phyloP scores from a whole-genome alignment of 2,329 filamentous ascomycete genomes.

The Colletotrichum spinosum region DNA sequence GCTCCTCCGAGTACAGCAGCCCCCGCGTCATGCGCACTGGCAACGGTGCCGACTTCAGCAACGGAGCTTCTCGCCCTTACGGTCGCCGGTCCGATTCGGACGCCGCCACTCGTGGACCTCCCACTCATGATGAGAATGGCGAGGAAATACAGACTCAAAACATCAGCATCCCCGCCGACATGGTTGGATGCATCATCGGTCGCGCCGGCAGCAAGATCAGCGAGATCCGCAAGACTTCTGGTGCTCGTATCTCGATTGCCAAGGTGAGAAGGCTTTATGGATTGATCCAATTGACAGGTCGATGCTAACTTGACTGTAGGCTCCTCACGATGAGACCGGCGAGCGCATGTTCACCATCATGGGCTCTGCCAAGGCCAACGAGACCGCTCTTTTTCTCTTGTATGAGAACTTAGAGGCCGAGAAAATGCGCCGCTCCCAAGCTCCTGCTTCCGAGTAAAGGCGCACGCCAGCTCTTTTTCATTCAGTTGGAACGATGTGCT shows the following conservation, averaged over 20 bases:
- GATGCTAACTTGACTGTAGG: constrained; percentile 53
- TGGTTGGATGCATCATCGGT: constrained; percentile 99
- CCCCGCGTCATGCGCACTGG: constrained; percentile 92
- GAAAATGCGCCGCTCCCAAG: constrained; percentile 96
- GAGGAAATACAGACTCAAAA: constrained; percentile 99
- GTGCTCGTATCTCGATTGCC: constrained; percentile 96
- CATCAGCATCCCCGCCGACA: constrained; percentile 98
- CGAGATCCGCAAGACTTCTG: constrained; percentile 97
- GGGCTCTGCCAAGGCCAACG: constrained; percentile 92
- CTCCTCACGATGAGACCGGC: constrained; percentile 95
- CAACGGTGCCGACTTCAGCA: constrained; percentile 93
- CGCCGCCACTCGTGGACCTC: constrained; percentile 81
- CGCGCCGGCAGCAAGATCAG: constrained; percentile 96
- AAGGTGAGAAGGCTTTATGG: constrained; percentile 68
- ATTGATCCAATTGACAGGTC: no score
- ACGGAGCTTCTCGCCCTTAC: constrained; percentile 72
- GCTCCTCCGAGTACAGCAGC: constrained; percentile 66
- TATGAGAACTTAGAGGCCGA: constrained; percentile 99
- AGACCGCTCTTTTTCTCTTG: constrained; percentile 93
- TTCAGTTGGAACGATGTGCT: constrained; percentile 15
- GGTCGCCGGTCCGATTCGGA: constrained; percentile 87
- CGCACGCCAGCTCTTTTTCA: constrained; percentile 15
- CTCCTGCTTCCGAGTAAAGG: constrained; percentile 64
- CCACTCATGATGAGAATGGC: constrained; percentile 93
- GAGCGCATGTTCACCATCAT: constrained; percentile 99